These are phyloP conservation scores for Phycomyces blakesleeanus DNA, from an alignment of 192 early-diverging fungal species.

Conservation along the genomic window DNA sequence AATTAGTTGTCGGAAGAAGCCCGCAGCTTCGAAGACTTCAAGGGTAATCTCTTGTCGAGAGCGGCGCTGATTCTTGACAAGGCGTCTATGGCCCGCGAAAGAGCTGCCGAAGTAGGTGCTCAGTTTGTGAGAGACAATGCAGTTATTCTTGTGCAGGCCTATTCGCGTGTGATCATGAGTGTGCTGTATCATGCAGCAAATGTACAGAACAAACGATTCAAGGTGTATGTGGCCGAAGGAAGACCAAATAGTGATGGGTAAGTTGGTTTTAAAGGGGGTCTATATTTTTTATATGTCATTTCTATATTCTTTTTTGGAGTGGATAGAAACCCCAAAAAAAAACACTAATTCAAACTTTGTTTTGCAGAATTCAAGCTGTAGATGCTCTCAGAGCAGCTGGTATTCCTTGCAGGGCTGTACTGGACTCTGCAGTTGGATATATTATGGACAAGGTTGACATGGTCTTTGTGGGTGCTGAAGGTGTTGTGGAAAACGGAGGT, in stretches of 20 bases:
- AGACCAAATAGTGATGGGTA: constrained; percentile 72
- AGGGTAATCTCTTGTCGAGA: constrained; percentile 61
- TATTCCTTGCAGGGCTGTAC: constrained; percentile 79
- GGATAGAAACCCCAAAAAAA: too few species aligned
- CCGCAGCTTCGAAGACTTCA: constrained; percentile 60
- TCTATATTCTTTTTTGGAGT: too few species aligned
- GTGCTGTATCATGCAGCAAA: constrained; percentile 73
- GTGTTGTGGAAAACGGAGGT: constrained; percentile 96
- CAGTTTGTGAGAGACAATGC: constrained; percentile 80
- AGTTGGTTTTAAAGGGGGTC: constrained; percentile 4
- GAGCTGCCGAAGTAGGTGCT: constrained; percentile 72
- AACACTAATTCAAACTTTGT: background rate
- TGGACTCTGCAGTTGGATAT: constrained; percentile 91
- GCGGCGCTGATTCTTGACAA: constrained; percentile 72
- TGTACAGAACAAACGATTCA: constrained; percentile 77
- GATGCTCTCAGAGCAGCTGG: constrained; percentile 65
- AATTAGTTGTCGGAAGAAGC: constrained; percentile 22
- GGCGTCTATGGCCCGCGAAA: constrained; percentile 64
- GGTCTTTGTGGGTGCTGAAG: constrained; percentile 97
- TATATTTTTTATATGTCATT: background rate
- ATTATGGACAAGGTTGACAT: constrained; percentile 95
- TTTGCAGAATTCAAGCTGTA: constrained; percentile 55
- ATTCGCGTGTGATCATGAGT: constrained; percentile 90
- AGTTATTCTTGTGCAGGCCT: constrained; percentile 88
- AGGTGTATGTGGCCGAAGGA: constrained; percentile 90